phyloP scores from a whole-genome alignment of 768 basidiomycete species.

The Pholiota conissans region DNA sequence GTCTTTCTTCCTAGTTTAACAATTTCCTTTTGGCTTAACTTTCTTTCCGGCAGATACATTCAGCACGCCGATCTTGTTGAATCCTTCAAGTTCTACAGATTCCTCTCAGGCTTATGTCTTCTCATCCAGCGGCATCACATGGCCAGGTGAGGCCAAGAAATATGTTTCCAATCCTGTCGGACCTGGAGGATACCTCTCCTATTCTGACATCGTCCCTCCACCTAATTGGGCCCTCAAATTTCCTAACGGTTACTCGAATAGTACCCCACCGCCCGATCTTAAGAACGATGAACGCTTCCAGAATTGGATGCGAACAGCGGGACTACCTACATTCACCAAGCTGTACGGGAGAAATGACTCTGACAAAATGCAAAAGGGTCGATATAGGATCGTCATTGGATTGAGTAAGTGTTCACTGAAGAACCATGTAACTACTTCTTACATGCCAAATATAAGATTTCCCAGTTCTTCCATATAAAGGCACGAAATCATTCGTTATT shows the following conservation, averaged over 20 bases:
- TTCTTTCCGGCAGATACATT: constrained; percentile 66
- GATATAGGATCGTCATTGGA: constrained; percentile 72
- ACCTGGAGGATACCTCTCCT: constrained; percentile 48
- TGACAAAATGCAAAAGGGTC: constrained; percentile 66
- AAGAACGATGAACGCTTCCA: constrained; percentile 88
- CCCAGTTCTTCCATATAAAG: constrained; percentile 87
- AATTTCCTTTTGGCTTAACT: constrained; percentile 2
- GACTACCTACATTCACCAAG: constrained; percentile 95
- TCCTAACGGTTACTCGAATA: constrained; percentile 70
- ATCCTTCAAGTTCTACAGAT: constrained; percentile 47
- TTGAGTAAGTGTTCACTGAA: constrained; percentile 63
- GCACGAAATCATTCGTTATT: constrained; percentile 96
- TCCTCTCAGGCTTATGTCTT: constrained; percentile 63
- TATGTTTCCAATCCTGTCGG: constrained; percentile 61
- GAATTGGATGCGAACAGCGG: constrained; percentile 99
- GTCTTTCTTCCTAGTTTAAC: constrained; percentile 13
- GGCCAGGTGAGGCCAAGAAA: constrained; percentile 93
- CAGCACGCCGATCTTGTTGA: constrained; percentile 57
- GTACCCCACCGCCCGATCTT: constrained; percentile 72
- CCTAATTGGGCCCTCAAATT: constrained; percentile 85
- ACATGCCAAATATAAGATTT: constrained; percentile 60
- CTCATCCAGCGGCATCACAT: constrained; percentile 83
- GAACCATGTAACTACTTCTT: constrained; percentile 11
- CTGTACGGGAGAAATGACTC: constrained; percentile 90
- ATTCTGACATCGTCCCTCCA: constrained; percentile 80